These are phyloP conservation scores for Fraxinus anomala DNA, from an alignment of 257 asterid species.

Conservation along the genomic window DNA sequence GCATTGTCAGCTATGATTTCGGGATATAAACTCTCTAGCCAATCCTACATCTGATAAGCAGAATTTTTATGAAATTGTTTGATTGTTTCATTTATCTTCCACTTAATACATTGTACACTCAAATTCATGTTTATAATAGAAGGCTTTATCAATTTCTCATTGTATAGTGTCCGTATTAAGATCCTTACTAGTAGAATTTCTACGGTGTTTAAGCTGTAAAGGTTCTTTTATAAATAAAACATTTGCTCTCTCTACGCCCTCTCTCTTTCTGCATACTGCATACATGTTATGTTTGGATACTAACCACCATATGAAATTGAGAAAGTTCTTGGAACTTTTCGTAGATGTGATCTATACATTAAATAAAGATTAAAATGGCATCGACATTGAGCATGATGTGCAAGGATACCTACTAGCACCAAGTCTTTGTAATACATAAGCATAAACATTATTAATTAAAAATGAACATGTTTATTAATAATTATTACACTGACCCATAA, in stretches of 20 bases:
- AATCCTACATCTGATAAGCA: slow-evolving; percentile 64
- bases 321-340: neutral
- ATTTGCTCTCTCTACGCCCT: neutral
- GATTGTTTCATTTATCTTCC: slow-evolving; percentile 26
- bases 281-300: neutral
- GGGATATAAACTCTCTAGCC: slow-evolving; percentile 78
- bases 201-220: neutral
- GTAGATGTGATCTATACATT: neutral
- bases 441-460: no score
- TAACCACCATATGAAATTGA: neutral
- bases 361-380: neutral
- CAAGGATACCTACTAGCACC: no score
- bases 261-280: neutral
- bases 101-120: slow-evolving; percentile 17
- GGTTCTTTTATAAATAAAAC: slow-evolving; percentile 23
- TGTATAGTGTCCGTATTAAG: slow-evolving; percentile 20
- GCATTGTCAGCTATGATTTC: slow-evolving; percentile 74
- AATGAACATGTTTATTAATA: no score
- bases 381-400: no score
- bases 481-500: no score
- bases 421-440: no score
- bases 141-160: slow-evolving; percentile 16
- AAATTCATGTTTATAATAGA: slow-evolving; percentile 14
- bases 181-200: slow-evolving; percentile 5
- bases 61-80: slow-evolving; percentile 12